Percentiles rank a stretch among this genome's conserved stretches.
phyloP scores from a whole-genome alignment of 148 eudicot species.

The Simmondsia chinensis region DNA sequence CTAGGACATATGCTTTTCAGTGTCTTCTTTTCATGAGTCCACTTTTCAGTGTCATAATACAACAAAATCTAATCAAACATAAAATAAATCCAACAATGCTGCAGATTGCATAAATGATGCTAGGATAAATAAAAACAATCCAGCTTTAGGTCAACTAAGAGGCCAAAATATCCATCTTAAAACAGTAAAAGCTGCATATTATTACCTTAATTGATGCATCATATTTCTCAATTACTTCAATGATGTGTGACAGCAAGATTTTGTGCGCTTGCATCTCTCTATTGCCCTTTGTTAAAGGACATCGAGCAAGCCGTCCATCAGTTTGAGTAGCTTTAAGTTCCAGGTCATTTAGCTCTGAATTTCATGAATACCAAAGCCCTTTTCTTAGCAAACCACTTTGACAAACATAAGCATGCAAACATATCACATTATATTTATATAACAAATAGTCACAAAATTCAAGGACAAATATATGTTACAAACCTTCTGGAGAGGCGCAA shows the following conservation, averaged over 20 bases:
- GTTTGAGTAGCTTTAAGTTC: conserved; percentile 41
- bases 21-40: no score
- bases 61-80: no score
- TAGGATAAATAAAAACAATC: no score
- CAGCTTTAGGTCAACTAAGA: no score
- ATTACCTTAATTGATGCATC: conserved; percentile 35
- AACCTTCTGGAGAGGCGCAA: conserved; percentile 61
- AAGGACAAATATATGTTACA: not conserved
- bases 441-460: conserved; percentile 3
- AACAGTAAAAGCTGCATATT: no score
- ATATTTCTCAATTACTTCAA: conserved; percentile 32
- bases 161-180: no score
- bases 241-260: conserved; percentile 37
- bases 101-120: no score
- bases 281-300: conserved; percentile 39
- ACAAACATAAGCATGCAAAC: not conserved
- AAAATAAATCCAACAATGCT: no score
- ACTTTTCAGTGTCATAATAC: no score
- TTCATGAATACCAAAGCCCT: not conserved
- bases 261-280: conserved; percentile 65
- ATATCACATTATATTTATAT: not conserved
- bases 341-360: conserved; percentile 53
- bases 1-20: no score
- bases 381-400: not conserved
- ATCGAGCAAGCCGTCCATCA: conserved; percentile 80